Conservation (phyloP, 495 filamentous ascomycete genomes). For the Penicillium verhagenii region DNA sequence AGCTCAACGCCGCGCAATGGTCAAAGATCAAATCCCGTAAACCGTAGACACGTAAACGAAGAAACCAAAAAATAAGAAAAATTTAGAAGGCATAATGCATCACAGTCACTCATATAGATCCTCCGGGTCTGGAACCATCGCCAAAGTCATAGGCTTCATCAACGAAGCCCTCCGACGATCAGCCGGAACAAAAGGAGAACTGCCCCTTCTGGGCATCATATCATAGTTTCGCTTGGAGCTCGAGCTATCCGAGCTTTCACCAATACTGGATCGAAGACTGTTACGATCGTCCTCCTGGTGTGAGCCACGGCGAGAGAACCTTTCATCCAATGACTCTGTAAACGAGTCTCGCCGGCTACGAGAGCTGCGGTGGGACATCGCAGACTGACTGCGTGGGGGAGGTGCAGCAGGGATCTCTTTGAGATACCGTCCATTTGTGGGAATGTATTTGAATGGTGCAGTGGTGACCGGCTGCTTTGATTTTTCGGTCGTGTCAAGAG, state of each 20-base stretch:
- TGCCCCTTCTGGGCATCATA: conserved; percentile 13
- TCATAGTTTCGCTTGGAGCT: conserved; percentile 8
- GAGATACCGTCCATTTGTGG: conserved; percentile 26
- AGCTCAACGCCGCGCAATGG: conserved; percentile 27
- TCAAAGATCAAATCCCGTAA: not conserved
- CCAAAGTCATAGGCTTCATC: conserved; percentile 34
- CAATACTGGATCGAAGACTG: conserved; percentile 11
- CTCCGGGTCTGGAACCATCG: conserved; percentile 46
- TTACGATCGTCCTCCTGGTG: conserved; percentile 14
- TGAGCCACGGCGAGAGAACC: not conserved
- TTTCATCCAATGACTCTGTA: conserved; percentile 3
- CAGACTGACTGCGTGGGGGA: conserved; percentile 20
- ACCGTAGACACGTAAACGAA: not conserved
- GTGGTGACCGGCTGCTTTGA: not conserved
- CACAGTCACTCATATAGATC: conserved; percentile 36
- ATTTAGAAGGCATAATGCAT: not conserved
- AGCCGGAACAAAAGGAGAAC: conserved; percentile 16
- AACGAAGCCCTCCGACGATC: conserved; percentile 28
- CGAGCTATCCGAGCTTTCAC: conserved; percentile 4
- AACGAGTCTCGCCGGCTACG: conserved; percentile 12
- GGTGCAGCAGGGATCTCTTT: conserved; percentile 9
- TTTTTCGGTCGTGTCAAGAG: conserved; percentile 30
- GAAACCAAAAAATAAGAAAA: not conserved
- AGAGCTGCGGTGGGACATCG: conserved; percentile 12
- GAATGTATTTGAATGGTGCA: conserved; percentile 38